Percentiles rank a stretch among this genome's conserved stretches.
Conservation (phyloP, 176 grass and related monocot genomes). For the Secale cereale region DNA sequence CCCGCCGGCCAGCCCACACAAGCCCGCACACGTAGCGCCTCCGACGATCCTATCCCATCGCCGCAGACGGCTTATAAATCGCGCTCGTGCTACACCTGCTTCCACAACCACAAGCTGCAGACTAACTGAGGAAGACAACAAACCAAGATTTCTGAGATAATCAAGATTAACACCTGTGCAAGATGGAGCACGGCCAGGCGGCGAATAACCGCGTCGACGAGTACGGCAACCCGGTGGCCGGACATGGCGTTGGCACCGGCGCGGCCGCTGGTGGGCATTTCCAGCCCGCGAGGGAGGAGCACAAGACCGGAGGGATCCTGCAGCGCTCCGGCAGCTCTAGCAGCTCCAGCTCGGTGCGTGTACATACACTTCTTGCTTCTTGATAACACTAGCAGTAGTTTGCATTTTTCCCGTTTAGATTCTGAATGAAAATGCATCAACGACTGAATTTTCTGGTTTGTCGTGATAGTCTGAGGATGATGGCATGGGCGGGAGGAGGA, state of each 20-base stretch:
- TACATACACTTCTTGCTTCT: neutral
- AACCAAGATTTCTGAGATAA: neutral
- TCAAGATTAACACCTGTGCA: neutral
- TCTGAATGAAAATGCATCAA: neutral
- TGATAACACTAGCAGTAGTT: no score
- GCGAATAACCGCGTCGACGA: slow-evolving; percentile 37
- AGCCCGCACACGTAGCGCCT: slow-evolving; percentile 4
- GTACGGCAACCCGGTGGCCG: slow-evolving; percentile 36
- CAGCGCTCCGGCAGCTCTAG: slow-evolving; percentile 58
- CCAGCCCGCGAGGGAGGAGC: slow-evolving; percentile 26
- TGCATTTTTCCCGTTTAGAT: no score
- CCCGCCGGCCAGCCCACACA: neutral
- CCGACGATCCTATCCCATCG: neutral
- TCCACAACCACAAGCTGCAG: neutral
- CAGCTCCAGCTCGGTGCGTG: slow-evolving; percentile 53
- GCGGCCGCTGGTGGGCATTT: slow-evolving; percentile 22
- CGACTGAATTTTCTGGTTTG: neutral
- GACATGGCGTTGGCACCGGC: neutral
- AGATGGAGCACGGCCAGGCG: slow-evolving; percentile 9
- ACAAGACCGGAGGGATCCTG: slow-evolving; percentile 36
- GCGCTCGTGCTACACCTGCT: neutral
- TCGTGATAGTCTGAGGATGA: slow-evolving; percentile 47
- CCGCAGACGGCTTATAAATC: neutral
- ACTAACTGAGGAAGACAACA: neutral
- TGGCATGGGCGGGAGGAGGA: slow-evolving; percentile 51